Base-by-base conservation (phyloP, 352 stramenopile genomes). In the Peronosclerospora sorghi region DNA sequence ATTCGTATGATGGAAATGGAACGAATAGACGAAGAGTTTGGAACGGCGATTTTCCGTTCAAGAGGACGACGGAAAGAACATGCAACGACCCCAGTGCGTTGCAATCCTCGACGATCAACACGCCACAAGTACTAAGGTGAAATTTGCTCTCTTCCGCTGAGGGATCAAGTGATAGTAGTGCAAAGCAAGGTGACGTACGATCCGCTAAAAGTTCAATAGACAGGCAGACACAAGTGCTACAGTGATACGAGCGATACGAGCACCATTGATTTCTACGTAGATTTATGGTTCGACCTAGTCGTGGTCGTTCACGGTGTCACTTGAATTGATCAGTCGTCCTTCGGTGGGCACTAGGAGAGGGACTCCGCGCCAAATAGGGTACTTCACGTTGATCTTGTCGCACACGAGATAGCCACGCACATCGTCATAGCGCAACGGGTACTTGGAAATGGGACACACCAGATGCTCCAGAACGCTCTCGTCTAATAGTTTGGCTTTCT, bases 391-490 rank as follows among this genome's bases (percentile, higher is more conserved):
- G 46, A 93, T 87, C 52, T 93, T 71, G 36, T 82, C 66, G 51
- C 77, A 90, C 41, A 93, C 70, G 44, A 93, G 54, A 17, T 71
- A 64, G 19, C 75, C 73, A 12, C 58, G 65, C 38, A 58, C 48
- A 7, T 46, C 24, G 59, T 88, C 73, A 42, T 87, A 88, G 39
- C 73, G 74, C 39, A 92, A 57, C 21, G 80, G 68, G 46, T 58
- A 75, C 72, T 90, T 92, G 63, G 80, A 92, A 43, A 92, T 83
- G 5, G 80, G 80, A 46, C 77, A 89, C 40, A 90, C 77, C 23
- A 92, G 60, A 45, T 89, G 77, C 36, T 86, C 56, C 57, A 92
- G 52, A 24, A 92, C 52, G 51, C 56, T 68, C 59, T 84, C 78
- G 45, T 90, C 74, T 8, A 56, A 32, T 14, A 87, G 57, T 13